phyloP scores from a whole-genome alignment of 768 basidiomycete species.

The Grammothele lineata region DNA sequence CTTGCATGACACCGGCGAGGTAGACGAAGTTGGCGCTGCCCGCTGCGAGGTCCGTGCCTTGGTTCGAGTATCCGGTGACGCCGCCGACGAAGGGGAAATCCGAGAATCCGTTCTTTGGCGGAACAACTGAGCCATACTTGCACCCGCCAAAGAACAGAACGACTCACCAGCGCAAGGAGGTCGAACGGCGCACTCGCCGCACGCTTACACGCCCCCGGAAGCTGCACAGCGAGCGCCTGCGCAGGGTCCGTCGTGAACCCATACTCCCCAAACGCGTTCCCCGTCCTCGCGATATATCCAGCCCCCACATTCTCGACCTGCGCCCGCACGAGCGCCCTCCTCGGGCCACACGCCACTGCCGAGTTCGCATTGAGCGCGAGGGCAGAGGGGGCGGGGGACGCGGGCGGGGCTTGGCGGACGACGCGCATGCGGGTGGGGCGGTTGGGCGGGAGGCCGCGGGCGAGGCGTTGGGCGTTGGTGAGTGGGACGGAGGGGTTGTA shows the following conservation, averaged over 20 bases:
- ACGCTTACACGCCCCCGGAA: background rate
- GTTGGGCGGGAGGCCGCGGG: conserved; percentile 16
- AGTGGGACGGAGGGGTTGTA: background rate
- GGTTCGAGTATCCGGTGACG: conserved; percentile 11
- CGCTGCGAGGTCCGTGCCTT: conserved; percentile 1
- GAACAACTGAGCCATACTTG: too few species aligned
- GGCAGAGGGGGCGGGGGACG: too few species aligned
- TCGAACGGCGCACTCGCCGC: conserved; percentile 8
- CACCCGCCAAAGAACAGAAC: background rate
- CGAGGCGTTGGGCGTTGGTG: conserved; percentile 19
- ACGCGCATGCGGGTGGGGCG: conserved; percentile 2
- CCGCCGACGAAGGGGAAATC: conserved; percentile 11
- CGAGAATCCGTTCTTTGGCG: conserved; percentile 9
- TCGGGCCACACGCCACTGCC: too few species aligned
- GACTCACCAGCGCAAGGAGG: conserved; percentile 11
- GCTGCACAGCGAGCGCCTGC: conserved; percentile 13
- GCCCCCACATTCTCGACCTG: too few species aligned
- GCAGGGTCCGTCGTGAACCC: conserved; percentile 11
- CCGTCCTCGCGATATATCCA: too few species aligned
- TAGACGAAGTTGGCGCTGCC: conserved; percentile 14
- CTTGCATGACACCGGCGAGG: conserved; percentile 11
- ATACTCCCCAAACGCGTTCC: conserved; percentile 21
- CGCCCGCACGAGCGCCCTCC: too few species aligned
- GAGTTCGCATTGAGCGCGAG: too few species aligned
- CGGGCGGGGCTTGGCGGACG: too few species aligned